A percentile compares a stretch with the other conserved stretches of the same genome.
Conservation (phyloP, 805 yeast species). For the Hanseniaspora taiwanica region DNA sequence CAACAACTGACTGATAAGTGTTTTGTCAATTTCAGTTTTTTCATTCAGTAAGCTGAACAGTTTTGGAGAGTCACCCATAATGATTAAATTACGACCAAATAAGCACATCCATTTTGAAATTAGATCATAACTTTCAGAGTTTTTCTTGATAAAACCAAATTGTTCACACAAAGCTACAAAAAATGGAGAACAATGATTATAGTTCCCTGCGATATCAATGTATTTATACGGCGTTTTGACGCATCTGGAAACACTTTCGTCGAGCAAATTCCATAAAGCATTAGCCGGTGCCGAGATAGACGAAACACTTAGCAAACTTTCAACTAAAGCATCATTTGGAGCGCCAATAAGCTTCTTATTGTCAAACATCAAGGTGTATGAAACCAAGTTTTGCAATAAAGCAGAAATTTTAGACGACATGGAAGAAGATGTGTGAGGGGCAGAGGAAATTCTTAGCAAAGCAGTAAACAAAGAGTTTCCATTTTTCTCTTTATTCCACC, state of each 20-base stretch:
- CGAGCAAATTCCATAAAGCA: conserved; percentile 50
- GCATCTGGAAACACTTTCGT: conserved; percentile 62
- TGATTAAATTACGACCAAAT: conserved; percentile 32
- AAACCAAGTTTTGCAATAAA: conserved; percentile 36
- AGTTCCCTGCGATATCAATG: conserved; percentile 39
- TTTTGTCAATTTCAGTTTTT: background rate
- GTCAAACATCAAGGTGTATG: conserved; percentile 43
- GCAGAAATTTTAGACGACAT: conserved; percentile 31
- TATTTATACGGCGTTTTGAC: conserved; percentile 74
- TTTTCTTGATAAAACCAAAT: conserved; percentile 37
- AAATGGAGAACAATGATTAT: conserved; percentile 40
- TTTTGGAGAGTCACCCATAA: conserved; percentile 45
- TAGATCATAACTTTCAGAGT: conserved; percentile 9
- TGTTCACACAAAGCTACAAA: conserved; percentile 54
- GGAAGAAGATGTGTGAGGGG: conserved; percentile 16
- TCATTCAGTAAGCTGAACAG: background rate
- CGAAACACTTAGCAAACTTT: conserved; percentile 28
- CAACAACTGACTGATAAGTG: conserved; percentile 8
- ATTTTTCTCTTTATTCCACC: conserved; percentile 56
- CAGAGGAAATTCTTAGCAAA: conserved; percentile 40
- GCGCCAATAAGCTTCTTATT: conserved; percentile 30
- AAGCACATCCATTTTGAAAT: conserved; percentile 37
- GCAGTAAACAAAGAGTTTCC: conserved; percentile 54
- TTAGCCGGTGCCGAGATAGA: conserved; percentile 10
- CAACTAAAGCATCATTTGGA: conserved; percentile 42